Conservation (phyloP, 2,329 filamentous ascomycete genomes). For the Exophiala sp. region DNA sequence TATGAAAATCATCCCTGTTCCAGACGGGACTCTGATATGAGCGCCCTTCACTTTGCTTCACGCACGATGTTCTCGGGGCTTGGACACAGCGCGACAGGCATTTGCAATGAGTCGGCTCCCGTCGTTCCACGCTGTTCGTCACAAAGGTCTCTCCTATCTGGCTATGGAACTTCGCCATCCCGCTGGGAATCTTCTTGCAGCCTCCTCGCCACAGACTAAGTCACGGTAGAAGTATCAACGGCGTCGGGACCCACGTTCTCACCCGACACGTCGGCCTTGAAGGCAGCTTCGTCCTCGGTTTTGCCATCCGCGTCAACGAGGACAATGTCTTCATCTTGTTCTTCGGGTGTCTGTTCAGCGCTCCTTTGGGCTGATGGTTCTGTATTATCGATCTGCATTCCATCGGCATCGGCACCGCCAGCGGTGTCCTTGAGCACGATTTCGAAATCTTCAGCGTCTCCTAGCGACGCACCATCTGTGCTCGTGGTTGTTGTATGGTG, state of each 20-base stretch:
- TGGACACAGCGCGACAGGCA: no score
- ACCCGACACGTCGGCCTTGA: constrained; percentile 3
- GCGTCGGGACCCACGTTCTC: constrained; percentile 11
- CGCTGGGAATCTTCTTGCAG: no score
- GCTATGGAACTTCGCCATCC: no score
- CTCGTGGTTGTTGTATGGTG: background rate
- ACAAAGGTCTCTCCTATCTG: no score
- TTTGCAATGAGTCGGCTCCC: no score
- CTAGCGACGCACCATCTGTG: background rate
- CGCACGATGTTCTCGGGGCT: no score
- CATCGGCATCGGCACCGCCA: constrained; percentile 14
- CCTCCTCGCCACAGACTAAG: background rate
- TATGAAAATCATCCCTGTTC: no score
- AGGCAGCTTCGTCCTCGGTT: constrained; percentile 14
- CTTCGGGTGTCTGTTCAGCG: background rate
- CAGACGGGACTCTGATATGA: no score
- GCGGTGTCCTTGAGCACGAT: constrained; percentile 21
- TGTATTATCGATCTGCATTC: constrained; percentile 17
- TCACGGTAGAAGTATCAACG: constrained; percentile 7
- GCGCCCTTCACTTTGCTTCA: no score
- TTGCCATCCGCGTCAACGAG: constrained; percentile 23
- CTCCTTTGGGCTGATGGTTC: background rate
- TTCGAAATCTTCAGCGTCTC: constrained; percentile 22
- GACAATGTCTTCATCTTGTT: constrained; percentile 11
- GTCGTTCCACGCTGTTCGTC: no score